A percentile compares a stretch with the other conserved stretches of the same genome.
phyloP scores from a whole-genome alignment of 2,329 filamentous ascomycete species.

The Parascedosporium putredinis region DNA sequence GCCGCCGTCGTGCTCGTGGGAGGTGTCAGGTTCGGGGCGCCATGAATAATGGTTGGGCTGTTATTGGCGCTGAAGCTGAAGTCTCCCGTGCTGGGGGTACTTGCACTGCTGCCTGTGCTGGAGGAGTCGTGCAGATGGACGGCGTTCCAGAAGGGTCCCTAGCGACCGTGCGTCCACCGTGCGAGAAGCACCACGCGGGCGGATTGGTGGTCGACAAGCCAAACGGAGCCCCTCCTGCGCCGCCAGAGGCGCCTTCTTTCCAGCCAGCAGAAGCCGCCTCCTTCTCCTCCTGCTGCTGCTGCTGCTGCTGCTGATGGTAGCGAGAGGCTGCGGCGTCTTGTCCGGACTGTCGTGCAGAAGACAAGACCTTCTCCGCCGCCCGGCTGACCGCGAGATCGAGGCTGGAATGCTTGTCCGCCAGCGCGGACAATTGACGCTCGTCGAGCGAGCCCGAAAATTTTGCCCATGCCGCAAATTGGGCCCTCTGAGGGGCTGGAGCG shows the following conservation, averaged over 20 bases:
- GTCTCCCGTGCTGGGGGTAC: neutral
- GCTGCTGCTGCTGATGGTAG: neutral
- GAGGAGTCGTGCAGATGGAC: neutral
- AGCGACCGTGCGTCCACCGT: neutral
- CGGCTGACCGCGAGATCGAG: neutral
- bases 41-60: neutral
- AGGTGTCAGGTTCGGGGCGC: neutral
- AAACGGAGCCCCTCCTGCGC: too few species aligned
- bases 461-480: neutral
- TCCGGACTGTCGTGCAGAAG: neutral
- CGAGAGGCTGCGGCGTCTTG: neutral
- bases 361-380: neutral
- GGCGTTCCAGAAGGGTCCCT: neutral
- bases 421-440: too few species aligned
- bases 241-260: too few species aligned
- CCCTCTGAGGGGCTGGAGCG: neutral
- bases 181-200: neutral
- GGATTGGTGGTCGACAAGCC: too few species aligned
- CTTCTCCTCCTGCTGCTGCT: neutral
- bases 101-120: neutral
- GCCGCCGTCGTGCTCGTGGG: neutral
- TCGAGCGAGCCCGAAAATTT: neutral
- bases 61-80: neutral
- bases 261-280: too few species aligned
- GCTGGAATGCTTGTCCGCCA: conserved; percentile 1